Evolutionary conservation across 2,329 filamentous ascomycete genomes (phyloP).

Genomic region (Calonectria pseudoreteaudii): DNA sequence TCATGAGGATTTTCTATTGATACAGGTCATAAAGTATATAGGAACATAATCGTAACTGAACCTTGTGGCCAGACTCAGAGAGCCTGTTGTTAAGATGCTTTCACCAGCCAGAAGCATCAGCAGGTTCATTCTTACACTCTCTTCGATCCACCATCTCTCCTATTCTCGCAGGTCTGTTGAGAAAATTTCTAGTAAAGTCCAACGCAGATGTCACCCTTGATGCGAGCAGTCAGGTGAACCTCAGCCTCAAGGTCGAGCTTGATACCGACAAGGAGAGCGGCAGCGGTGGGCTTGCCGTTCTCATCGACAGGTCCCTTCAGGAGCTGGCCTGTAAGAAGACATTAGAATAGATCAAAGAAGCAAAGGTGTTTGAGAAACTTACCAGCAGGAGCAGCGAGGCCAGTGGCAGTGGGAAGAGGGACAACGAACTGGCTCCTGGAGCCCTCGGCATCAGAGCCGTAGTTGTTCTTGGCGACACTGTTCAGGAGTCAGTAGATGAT

Average conservation of each 20-base stretch:
- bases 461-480: slow-evolving; percentile 43
- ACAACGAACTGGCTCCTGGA: slow-evolving; percentile 42
- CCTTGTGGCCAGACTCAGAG: neutral
- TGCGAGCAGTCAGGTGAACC: slow-evolving; percentile 69
- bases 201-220: slow-evolving; percentile 72
- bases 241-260: slow-evolving; percentile 74
- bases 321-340: slow-evolving; percentile 56
- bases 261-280: slow-evolving; percentile 70
- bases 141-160: slow-evolving; percentile 5
- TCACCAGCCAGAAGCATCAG: slow-evolving; percentile 1
- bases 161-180: neutral
- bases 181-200: slow-evolving; percentile 39
- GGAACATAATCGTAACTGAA: neutral
- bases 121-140: slow-evolving; percentile 6
- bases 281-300: slow-evolving; percentile 67
- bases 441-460: slow-evolving; percentile 43
- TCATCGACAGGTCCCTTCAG: slow-evolving; percentile 69
- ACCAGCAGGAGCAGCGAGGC: slow-evolving; percentile 49
- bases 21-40: slow-evolving; percentile 2
- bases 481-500: slow-evolving; percentile 21
- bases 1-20: neutral
- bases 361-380: slow-evolving; percentile 26
- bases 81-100: slow-evolving; percentile 13
- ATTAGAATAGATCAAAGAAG: slow-evolving; percentile 15
- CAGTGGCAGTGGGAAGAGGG: slow-evolving; percentile 47